Conservation (phyloP, 2,329 filamentous ascomycete species). For the Fonsecaea pedrosoi region DNA sequence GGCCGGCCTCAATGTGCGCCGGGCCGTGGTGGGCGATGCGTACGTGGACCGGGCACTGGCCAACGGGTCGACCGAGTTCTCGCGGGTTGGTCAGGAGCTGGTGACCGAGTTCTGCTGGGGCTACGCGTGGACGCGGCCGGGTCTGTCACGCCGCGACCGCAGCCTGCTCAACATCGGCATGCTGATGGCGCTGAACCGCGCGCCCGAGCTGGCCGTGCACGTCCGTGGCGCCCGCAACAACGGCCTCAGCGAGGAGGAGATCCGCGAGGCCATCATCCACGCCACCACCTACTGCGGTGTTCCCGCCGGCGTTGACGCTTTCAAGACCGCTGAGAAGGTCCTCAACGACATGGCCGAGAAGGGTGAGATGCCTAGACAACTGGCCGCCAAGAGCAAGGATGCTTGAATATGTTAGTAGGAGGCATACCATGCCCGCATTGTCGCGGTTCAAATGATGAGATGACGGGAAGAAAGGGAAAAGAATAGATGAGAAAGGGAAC, state of each 20-base stretch:
- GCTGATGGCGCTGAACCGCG: constrained; percentile 67
- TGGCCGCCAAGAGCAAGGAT: constrained; percentile 35
- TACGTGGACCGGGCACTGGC: constrained; percentile 59
- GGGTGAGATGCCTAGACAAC: constrained; percentile 38
- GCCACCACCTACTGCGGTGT: constrained; percentile 52
- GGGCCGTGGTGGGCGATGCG: constrained; percentile 64
- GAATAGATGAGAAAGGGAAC: no score
- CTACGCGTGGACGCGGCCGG: constrained; percentile 66
- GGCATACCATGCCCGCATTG: no score
- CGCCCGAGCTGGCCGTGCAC: constrained; percentile 66
- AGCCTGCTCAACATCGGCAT: constrained; percentile 70
- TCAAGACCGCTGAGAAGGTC: constrained; percentile 44
- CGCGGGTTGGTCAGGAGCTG: constrained; percentile 39
- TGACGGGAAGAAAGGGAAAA: no score
- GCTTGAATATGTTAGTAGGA: constrained; percentile 14
- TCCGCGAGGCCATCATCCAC: constrained; percentile 55
- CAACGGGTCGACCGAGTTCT: constrained; percentile 40
- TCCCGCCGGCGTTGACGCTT: constrained; percentile 53
- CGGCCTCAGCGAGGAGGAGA: constrained; percentile 66
- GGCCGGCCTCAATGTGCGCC: constrained; percentile 65
- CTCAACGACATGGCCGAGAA: constrained; percentile 42
- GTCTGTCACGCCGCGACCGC: constrained; percentile 66
- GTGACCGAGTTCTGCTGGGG: constrained; percentile 70
- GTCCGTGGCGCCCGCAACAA: constrained; percentile 68
- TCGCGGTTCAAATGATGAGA: no score